phyloP scores from a whole-genome alignment of 2,329 filamentous ascomycete species.

The Penicillium decumbens region DNA sequence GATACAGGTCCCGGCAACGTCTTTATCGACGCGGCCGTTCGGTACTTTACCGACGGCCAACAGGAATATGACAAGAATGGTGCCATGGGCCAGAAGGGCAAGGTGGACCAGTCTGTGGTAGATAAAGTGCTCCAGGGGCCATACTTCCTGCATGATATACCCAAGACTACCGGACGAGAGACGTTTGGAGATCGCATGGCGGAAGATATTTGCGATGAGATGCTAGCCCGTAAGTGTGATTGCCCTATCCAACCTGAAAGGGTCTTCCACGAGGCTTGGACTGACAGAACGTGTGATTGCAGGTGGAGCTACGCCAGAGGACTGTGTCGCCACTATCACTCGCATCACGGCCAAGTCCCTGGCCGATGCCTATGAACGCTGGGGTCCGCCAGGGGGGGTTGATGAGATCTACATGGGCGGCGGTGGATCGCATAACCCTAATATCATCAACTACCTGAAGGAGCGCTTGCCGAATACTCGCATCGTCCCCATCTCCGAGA shows the following conservation, averaged over 20 bases:
- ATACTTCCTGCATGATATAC: constrained; percentile 49
- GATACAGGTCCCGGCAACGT: constrained; percentile 52
- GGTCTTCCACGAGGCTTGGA: neutral
- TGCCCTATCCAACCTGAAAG: neutral
- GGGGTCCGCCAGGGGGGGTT: constrained; percentile 43
- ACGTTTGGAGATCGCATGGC: constrained; percentile 53
- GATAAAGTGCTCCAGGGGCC: constrained; percentile 46
- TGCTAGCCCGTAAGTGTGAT: constrained; percentile 1
- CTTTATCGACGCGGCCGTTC: constrained; percentile 51
- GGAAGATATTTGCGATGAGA: constrained; percentile 19
- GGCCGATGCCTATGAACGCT: constrained; percentile 46
- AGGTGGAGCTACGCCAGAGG: constrained; percentile 44
- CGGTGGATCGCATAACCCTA: constrained; percentile 55
- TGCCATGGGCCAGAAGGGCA: constrained; percentile 44
- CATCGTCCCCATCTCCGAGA: constrained; percentile 32
- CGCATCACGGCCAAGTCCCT: constrained; percentile 55
- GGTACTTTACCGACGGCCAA: constrained; percentile 48
- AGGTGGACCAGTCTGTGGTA: constrained; percentile 47
- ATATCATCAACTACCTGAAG: constrained; percentile 49
- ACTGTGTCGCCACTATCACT: constrained; percentile 55
- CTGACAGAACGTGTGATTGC: neutral
- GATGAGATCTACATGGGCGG: constrained; percentile 57
- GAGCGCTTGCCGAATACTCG: constrained; percentile 40
- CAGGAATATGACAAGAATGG: constrained; percentile 49
- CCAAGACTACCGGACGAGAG: constrained; percentile 54